Percentiles rank a stretch among this genome's conserved stretches.
Evolutionary conservation across 805 yeast genomes (phyloP).

Genomic region (Hanseniaspora lachancei): DNA sequence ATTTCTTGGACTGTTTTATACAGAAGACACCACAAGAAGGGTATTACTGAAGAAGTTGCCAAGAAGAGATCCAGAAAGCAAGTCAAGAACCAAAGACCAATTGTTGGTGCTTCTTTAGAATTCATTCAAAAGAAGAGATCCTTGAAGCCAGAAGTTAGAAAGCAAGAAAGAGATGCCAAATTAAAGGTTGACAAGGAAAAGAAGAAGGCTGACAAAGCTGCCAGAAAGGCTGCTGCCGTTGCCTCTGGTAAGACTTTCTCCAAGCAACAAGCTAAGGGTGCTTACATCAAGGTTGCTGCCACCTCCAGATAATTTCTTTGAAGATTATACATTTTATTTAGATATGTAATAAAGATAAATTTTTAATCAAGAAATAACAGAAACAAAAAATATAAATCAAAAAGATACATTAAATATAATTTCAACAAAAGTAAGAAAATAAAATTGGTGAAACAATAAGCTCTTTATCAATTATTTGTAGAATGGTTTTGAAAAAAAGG

Average conservation of each 20-base stretch:
- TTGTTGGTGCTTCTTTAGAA: slow-evolving; percentile 98
- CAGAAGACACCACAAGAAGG: slow-evolving; percentile 99
- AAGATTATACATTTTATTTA: slow-evolving; percentile 13
- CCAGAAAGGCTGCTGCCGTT: slow-evolving; percentile 89
- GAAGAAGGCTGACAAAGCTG: slow-evolving; percentile 83
- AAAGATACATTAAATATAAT: neutral
- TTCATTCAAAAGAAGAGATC: slow-evolving; percentile 96
- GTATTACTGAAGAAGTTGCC: slow-evolving; percentile 95
- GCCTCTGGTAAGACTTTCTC: slow-evolving; percentile 66
- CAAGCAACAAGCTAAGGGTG: slow-evolving; percentile 96
- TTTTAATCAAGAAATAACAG: neutral
- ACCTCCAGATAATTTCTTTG: slow-evolving; percentile 65
- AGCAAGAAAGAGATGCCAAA: slow-evolving; percentile 92
- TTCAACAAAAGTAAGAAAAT: neutral
- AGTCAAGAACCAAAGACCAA: slow-evolving; percentile 97
- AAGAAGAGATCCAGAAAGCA: slow-evolving; percentile 96
- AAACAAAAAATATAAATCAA: neutral
- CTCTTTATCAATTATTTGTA: no score
- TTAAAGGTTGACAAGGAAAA: slow-evolving; percentile 70
- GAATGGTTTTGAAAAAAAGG: no score
- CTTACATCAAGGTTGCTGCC: slow-evolving; percentile 92
- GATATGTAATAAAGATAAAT: neutral
- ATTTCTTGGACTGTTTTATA: slow-evolving; percentile 97
- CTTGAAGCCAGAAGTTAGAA: slow-evolving; percentile 92
- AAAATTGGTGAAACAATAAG: neutral